A percentile compares a stretch with the other conserved stretches of the same genome.
phyloP scores from a whole-genome alignment of 164 flowering plant species.

The Macadamia integrifolia region DNA sequence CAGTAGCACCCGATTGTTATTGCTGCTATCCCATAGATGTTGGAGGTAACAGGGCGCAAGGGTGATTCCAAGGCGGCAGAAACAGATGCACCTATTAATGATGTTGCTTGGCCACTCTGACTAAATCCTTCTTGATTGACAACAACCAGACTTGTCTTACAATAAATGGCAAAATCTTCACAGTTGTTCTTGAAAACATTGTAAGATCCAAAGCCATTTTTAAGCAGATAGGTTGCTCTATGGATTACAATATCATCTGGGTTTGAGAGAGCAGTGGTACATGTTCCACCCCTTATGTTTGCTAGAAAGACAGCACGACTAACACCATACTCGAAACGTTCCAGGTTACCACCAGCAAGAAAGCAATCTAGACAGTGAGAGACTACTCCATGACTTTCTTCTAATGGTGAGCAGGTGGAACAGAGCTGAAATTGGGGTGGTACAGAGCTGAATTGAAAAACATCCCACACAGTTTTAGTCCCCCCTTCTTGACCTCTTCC shows the following conservation, averaged over 20 bases:
- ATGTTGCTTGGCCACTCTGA: slow-evolving; percentile 74
- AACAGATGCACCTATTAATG: slow-evolving; percentile 50
- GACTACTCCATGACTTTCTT: no score
- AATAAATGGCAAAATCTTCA: slow-evolving; percentile 73
- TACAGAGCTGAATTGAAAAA: no score
- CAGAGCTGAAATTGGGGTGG: no score
- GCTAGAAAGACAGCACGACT: no score
- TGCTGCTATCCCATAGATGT: slow-evolving; percentile 65
- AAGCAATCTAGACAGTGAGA: no score
- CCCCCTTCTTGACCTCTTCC: no score
- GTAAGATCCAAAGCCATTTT: slow-evolving; percentile 73
- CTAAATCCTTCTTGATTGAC: slow-evolving; percentile 48
- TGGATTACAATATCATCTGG: slow-evolving; percentile 44
- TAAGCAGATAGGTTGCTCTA: slow-evolving; percentile 55
- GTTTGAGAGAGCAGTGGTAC: slow-evolving; percentile 41
- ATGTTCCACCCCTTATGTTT: no score
- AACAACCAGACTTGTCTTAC: slow-evolving; percentile 68
- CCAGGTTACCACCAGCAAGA: no score
- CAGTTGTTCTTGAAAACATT: slow-evolving; percentile 72
- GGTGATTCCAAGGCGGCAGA: slow-evolving; percentile 66
- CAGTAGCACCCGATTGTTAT: slow-evolving; percentile 33
- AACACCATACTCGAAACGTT: no score
- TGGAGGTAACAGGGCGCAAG: slow-evolving; percentile 53
- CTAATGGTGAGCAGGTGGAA: no score
- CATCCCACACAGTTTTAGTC: no score